Percentiles rank a stretch among this genome's conserved stretches.
These are phyloP conservation scores for Pseudovirgaria hyperparasitica DNA, from an alignment of 2,329 filamentous ascomycete genomes.

Conservation along the genomic window DNA sequence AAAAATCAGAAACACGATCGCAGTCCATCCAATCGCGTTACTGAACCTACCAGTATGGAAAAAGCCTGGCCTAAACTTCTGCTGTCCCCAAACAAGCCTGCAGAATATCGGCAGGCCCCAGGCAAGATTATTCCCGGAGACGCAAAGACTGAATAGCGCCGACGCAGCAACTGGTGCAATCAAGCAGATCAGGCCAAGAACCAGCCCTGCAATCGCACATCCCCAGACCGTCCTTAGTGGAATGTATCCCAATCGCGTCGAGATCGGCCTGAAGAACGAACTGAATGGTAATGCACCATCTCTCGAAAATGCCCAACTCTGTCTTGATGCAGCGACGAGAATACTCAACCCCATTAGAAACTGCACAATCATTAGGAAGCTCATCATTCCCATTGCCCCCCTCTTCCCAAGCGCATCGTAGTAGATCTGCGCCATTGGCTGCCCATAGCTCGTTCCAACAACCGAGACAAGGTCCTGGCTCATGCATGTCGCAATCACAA, in stretches of 20 bases:
- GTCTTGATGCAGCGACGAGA: constrained; percentile 45
- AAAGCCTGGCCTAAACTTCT: constrained; percentile 44
- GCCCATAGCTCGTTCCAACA: constrained; percentile 38
- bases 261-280: constrained; percentile 43
- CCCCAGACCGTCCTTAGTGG: constrained; percentile 45
- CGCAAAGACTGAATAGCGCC: constrained; percentile 46
- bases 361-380: constrained; percentile 46
- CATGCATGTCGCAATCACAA: constrained; percentile 46
- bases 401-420: constrained; percentile 47
- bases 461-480: constrained; percentile 38
- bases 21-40: constrained; percentile 39
- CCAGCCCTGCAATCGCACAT: constrained; percentile 35
- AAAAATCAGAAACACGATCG: constrained; percentile 42
- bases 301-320: constrained; percentile 49
- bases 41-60: constrained; percentile 46
- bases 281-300: constrained; percentile 51
- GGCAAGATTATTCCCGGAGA: constrained; percentile 49
- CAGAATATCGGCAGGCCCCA: constrained; percentile 48
- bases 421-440: constrained; percentile 50
- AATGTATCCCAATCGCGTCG: constrained; percentile 41
- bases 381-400: constrained; percentile 46
- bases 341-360: constrained; percentile 50
- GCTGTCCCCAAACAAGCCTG: constrained; percentile 44
- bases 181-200: constrained; percentile 45
- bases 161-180: constrained; percentile 45